A percentile compares a stretch with the other conserved stretches of the same genome.
phyloP scores from a whole-genome alignment of 2,329 filamentous ascomycete species.

The Myriosclerotinia duriaeana region DNA sequence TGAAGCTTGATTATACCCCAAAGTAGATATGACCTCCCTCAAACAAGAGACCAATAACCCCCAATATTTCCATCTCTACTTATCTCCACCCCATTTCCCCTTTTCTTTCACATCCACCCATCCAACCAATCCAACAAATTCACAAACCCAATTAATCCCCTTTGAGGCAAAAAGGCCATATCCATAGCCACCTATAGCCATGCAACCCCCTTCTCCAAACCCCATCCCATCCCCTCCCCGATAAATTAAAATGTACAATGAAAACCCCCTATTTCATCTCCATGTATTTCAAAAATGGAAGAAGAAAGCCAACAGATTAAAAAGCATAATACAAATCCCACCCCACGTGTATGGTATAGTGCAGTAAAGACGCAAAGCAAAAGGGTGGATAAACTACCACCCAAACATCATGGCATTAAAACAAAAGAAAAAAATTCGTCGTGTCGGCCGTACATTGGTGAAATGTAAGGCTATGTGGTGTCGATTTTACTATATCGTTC shows the following conservation, averaged over 20 bases:
- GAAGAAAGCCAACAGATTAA: conserved; percentile 13
- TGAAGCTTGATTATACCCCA: background rate
- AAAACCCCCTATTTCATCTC: background rate
- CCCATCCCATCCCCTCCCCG: background rate
- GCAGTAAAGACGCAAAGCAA: conserved; percentile 17
- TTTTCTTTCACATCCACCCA: background rate
- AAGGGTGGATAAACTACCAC: background rate
- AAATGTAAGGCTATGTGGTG: background rate
- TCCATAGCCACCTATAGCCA: too few species aligned
- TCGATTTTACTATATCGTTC: conserved; percentile 1
- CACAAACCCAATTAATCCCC: background rate
- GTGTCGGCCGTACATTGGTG: conserved; percentile 3
- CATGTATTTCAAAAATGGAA: background rate
- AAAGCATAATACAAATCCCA: conserved; percentile 1
- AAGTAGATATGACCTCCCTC: background rate
- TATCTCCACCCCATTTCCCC: background rate
- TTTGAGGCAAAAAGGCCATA: background rate
- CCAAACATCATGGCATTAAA: conserved; percentile 18
- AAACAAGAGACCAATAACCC: background rate
- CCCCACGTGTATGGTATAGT: conserved; percentile 23
- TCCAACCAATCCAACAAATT: background rate
- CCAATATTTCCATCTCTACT: background rate
- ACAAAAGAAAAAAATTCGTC: conserved; percentile 16
- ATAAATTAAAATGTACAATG: background rate
- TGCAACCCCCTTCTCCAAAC: background rate